These are phyloP conservation scores for Extremus antarcticus DNA, from an alignment of 495 filamentous ascomycete genomes.

Conservation along the genomic window DNA sequence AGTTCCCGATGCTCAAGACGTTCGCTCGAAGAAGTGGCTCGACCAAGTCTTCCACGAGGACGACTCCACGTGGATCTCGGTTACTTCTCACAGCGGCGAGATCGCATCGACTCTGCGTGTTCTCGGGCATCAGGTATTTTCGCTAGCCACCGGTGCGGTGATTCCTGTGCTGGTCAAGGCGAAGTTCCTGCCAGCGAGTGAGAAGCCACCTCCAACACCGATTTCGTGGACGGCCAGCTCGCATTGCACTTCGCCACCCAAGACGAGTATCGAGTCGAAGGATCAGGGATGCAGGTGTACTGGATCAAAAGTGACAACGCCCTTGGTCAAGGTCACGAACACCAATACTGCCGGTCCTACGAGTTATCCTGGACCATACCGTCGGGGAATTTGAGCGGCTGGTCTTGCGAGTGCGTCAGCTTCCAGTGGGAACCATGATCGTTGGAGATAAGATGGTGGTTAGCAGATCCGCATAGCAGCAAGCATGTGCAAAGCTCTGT, in stretches of 20 bases:
- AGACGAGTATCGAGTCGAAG: conserved; percentile 25
- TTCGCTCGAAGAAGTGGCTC: conserved; percentile 43
- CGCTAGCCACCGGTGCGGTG: conserved; percentile 53
- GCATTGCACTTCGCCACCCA: conserved; percentile 42
- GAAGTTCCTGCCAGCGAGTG: conserved; percentile 24
- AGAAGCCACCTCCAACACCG: conserved; percentile 24
- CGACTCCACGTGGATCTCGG: conserved; percentile 48
- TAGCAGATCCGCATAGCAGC: no score
- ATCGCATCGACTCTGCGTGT: conserved; percentile 48
- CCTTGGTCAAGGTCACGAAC: not conserved
- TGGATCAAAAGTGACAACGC: conserved; percentile 1
- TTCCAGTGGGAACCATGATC: no score
- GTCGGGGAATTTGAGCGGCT: not conserved
- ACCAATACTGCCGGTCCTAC: not conserved
- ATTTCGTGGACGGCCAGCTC: conserved; percentile 35
- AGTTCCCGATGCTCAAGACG: conserved; percentile 39
- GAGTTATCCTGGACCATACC: not conserved
- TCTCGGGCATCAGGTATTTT: conserved; percentile 50
- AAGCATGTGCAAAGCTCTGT: no score
- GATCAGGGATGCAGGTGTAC: conserved; percentile 11
- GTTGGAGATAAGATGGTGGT: no score
- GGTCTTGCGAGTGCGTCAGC: no score
- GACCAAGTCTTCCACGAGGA: conserved; percentile 54
- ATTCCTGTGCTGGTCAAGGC: conserved; percentile 61
- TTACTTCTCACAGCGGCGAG: conserved; percentile 61